Evolutionary conservation across 306 rosid species (phyloP).

Genomic region (Aeschynomene evenia): DNA sequence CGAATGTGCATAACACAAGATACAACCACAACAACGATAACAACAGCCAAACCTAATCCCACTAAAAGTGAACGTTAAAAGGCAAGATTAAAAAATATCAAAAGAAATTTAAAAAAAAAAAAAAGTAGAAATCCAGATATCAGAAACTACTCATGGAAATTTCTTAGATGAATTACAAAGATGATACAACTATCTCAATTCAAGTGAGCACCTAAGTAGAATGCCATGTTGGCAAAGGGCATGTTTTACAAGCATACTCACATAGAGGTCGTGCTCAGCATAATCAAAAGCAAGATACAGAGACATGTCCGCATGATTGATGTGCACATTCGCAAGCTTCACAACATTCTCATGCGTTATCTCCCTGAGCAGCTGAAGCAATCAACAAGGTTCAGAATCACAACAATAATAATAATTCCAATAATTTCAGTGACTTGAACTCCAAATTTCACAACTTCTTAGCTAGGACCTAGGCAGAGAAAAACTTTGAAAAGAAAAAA

Average conservation of each 20-base stretch:
- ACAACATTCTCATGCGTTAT: constrained; percentile 90
- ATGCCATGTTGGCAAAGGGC: background rate
- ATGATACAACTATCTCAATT: constrained; percentile 10
- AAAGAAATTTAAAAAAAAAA: too few relatives aligned
- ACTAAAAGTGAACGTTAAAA: background rate
- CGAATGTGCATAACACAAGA: background rate
- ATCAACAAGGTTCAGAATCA: constrained; percentile 13
- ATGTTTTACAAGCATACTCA: constrained; percentile 43
- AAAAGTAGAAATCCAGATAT: background rate
- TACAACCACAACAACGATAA: background rate
- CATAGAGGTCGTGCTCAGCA: constrained; percentile 95
- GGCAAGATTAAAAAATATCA: too few relatives aligned
- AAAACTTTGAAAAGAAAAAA: too few relatives aligned
- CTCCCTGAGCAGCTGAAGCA: constrained; percentile 82
- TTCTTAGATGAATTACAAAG: background rate
- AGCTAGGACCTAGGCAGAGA: too few relatives aligned
- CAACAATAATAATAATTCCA: too few relatives aligned
- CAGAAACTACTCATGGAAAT: constrained; percentile 10
- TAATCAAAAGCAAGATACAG: constrained; percentile 92
- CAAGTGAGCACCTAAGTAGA: background rate
- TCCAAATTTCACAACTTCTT: too few relatives aligned
- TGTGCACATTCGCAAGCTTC: constrained; percentile 94
- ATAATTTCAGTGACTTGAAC: background rate
- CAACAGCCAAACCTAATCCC: background rate
- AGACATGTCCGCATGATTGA: constrained; percentile 92